Evolutionary conservation across 176 grass and related monocot genomes (phyloP).

Genomic region (Musa acuminata): DNA sequence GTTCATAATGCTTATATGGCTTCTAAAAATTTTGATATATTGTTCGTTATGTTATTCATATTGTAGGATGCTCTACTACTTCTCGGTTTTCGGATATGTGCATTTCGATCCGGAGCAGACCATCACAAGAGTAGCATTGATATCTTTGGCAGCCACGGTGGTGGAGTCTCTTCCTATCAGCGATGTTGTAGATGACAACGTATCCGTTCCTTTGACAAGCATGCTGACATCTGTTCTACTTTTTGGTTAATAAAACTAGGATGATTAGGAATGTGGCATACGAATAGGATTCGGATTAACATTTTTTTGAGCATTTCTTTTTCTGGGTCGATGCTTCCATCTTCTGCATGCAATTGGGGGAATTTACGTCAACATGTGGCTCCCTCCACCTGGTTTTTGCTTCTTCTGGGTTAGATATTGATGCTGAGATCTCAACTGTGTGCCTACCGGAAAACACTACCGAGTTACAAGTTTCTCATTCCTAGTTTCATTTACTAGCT

Average conservation of each 20-base stretch:
- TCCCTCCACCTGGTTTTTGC: too few species aligned
- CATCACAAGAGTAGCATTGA: constrained; percentile 37
- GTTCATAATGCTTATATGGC: background rate
- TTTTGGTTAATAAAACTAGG: constrained; percentile 21
- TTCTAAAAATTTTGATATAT: constrained; percentile 20
- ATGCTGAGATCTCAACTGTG: too few species aligned
- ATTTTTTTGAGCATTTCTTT: too few species aligned
- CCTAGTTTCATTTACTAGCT: too few species aligned
- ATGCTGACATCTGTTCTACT: constrained; percentile 53
- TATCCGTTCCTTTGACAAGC: constrained; percentile 74
- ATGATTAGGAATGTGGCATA: too few species aligned
- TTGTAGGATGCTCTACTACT: constrained; percentile 73
- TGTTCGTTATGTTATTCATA: background rate
- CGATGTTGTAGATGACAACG: constrained; percentile 79
- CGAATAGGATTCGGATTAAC: too few species aligned
- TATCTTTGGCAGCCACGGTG: constrained; percentile 49
- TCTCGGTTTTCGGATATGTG: constrained; percentile 62
- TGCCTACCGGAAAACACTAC: too few species aligned
- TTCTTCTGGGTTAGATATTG: too few species aligned
- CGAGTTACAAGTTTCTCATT: too few species aligned
- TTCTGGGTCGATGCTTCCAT: too few species aligned
- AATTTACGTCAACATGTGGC: too few species aligned
- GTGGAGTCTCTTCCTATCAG: constrained; percentile 74
- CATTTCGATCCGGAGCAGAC: constrained; percentile 37
- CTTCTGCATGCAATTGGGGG: too few species aligned